Evolutionary conservation across 2,329 filamentous ascomycete species (phyloP).

Genomic region (Trichoderma sp.): DNA sequence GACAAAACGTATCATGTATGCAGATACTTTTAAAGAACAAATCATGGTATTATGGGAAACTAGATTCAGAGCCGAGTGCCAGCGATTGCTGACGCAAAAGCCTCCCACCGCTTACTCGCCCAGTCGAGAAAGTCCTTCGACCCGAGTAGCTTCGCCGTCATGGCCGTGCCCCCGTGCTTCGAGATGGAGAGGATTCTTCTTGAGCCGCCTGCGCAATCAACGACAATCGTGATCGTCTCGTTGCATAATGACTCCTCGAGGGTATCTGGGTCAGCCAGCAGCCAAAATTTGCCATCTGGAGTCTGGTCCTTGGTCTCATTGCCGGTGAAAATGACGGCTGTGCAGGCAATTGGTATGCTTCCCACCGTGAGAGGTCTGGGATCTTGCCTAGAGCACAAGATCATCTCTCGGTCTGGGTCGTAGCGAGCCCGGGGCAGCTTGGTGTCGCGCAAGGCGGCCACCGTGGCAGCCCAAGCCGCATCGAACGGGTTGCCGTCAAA

Average conservation of each 20-base stretch:
- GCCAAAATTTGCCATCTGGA: conserved; percentile 62
- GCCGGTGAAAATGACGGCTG: conserved; percentile 76
- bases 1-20: too few species aligned
- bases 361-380: conserved; percentile 61
- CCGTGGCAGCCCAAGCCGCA: conserved; percentile 80
- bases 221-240: conserved; percentile 79
- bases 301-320: conserved; percentile 52
- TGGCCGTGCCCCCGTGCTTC: conserved; percentile 76
- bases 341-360: conserved; percentile 73
- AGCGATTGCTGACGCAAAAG: conserved; percentile 40
- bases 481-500: conserved; percentile 92
- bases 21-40: not conserved
- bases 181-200: conserved; percentile 70
- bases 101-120: conserved; percentile 43
- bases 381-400: conserved; percentile 70
- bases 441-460: conserved; percentile 79
- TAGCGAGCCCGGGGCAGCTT: conserved; percentile 77
- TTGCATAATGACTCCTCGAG: conserved; percentile 85
- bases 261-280: conserved; percentile 84
- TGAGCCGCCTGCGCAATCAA: conserved; percentile 62
- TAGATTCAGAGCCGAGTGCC: conserved; percentile 23
- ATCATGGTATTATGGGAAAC: conserved; percentile 35
- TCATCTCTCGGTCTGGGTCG: conserved; percentile 77
- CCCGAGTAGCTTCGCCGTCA: conserved; percentile 65
- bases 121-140: conserved; percentile 60